A percentile compares a stretch with the other conserved stretches of the same genome.
Evolutionary conservation across 2,329 filamentous ascomycete genomes (phyloP).

Genomic region (Paecilomyces sp.): DNA sequence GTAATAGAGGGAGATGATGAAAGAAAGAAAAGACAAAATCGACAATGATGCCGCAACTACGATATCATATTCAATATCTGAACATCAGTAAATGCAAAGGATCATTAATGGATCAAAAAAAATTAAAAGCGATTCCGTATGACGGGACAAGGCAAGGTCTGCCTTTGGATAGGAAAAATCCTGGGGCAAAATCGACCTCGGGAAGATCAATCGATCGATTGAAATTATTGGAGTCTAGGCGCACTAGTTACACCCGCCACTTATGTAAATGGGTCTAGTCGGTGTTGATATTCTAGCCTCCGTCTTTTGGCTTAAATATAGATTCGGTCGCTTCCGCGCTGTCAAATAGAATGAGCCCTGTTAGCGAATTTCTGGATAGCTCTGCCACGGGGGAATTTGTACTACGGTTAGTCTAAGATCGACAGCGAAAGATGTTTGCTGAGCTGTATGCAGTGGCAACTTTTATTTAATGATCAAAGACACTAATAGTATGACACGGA

Average conservation of each 20-base stretch:
- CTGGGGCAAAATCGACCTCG: not conserved
- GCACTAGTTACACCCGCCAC: not conserved
- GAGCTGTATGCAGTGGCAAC: not conserved
- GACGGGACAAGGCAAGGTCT: not conserved
- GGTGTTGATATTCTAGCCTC: not conserved
- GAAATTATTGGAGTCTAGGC: not conserved
- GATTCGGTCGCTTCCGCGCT: not conserved
- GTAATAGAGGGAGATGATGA: not conserved
- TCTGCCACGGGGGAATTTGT: not conserved
- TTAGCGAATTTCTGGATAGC: not conserved
- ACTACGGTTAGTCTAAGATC: not conserved
- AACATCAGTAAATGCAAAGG: not conserved
- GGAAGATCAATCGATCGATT: not conserved
- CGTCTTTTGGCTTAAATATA: not conserved
- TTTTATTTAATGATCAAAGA: not conserved
- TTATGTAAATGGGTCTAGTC: not conserved
- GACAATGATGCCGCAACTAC: not conserved
- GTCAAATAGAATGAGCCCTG: not conserved
- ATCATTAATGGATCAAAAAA: not conserved
- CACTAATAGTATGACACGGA: not conserved
- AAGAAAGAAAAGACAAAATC: not conserved
- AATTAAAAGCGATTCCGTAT: not conserved
- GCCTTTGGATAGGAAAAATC: not conserved
- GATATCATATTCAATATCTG: not conserved
- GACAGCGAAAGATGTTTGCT: not conserved